Conservation (phyloP, 805 yeast genomes). For the Candida quercuum region DNA sequence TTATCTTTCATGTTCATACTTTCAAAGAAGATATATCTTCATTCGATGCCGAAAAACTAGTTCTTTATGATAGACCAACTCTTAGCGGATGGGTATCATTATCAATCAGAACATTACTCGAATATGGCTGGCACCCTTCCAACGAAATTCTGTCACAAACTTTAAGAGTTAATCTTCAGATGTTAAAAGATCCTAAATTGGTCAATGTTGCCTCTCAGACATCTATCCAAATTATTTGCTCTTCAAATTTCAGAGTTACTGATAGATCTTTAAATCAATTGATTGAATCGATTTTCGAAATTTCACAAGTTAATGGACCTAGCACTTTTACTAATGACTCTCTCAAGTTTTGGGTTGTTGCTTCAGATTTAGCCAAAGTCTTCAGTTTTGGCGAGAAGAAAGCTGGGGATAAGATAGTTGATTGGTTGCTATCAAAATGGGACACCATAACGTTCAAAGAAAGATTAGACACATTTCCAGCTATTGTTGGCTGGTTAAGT, state of each 20-base stretch:
- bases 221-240: slow-evolving; percentile 15
- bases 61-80: slow-evolving; percentile 8
- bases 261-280: slow-evolving; percentile 42
- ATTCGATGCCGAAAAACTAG: slow-evolving; percentile 5
- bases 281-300: slow-evolving; percentile 44
- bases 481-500: slow-evolving; percentile 41
- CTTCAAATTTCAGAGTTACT: slow-evolving; percentile 5
- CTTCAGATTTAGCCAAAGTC: slow-evolving; percentile 31
- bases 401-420: slow-evolving; percentile 30
- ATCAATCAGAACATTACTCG: slow-evolving; percentile 10
- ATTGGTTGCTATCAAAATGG: slow-evolving; percentile 53
- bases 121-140: slow-evolving; percentile 15
- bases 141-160: slow-evolving; percentile 17
- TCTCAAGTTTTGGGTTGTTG: slow-evolving; percentile 47
- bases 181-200: slow-evolving; percentile 21
- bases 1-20: slow-evolving; percentile 21
- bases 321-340: slow-evolving; percentile 38
- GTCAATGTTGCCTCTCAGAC: slow-evolving; percentile 23
- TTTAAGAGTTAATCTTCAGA: slow-evolving; percentile 28
- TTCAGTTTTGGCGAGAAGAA: slow-evolving; percentile 27
- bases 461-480: slow-evolving; percentile 20
- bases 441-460: slow-evolving; percentile 3
- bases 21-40: slow-evolving; percentile 1
- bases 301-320: slow-evolving; percentile 63
- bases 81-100: slow-evolving; percentile 18